These are phyloP conservation scores for Pseudopediastrum boryanum DNA, from an alignment of 139 green algal genomes.

Conservation along the genomic window DNA sequence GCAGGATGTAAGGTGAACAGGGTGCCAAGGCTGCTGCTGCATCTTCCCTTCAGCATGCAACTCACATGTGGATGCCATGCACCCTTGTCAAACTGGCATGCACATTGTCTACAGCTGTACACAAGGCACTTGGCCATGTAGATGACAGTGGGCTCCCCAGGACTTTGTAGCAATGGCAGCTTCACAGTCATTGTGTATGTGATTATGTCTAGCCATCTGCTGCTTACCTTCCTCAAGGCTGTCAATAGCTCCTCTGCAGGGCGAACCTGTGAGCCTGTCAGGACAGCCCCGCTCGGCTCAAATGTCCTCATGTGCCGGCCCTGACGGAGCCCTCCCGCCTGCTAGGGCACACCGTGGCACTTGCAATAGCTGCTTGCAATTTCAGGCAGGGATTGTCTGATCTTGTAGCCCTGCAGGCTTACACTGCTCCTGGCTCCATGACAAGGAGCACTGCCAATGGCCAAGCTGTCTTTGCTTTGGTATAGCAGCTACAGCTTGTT, in stretches of 20 bases:
- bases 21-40: background rate
- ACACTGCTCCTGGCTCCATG: too few relatives aligned
- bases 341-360: too few relatives aligned
- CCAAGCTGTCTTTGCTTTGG: too few relatives aligned
- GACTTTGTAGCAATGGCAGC: background rate
- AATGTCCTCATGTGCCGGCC: constrained; percentile 4
- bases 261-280: constrained; percentile 19
- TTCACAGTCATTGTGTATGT: background rate
- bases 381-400: too few relatives aligned
- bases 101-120: background rate
- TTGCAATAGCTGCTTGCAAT: too few relatives aligned
- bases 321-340: too few relatives aligned
- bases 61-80: background rate
- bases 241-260: constrained; percentile 64
- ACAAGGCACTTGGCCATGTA: background rate
- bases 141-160: background rate
- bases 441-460: too few relatives aligned
- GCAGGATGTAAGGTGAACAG: background rate
- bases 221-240: constrained; percentile 63
- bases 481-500: too few relatives aligned
- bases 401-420: too few relatives aligned
- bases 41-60: background rate
- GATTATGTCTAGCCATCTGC: too few relatives aligned
- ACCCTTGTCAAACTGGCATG: too few relatives aligned
- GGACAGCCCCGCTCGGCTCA: constrained; percentile 14